A percentile compares a stretch with the other conserved stretches of the same genome.
These are phyloP conservation scores for Postia placenta DNA, from an alignment of 768 basidiomycete genomes.

Conservation along the genomic window DNA sequence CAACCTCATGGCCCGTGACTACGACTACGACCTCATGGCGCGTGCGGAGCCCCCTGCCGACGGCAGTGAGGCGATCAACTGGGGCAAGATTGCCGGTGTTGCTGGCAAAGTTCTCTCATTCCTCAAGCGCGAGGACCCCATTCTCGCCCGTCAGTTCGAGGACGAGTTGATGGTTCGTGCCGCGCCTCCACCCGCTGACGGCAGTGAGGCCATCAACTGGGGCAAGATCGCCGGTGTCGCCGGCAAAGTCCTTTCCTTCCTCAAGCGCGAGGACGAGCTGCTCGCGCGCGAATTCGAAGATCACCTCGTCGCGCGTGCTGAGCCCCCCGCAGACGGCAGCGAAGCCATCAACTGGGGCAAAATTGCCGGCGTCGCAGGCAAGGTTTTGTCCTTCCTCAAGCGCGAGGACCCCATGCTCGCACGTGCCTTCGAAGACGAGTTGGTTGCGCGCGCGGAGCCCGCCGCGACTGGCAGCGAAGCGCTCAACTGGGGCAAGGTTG, in stretches of 20 bases:
- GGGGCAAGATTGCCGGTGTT: not conserved
- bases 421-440: not conserved
- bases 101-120: not conserved
- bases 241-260: not conserved
- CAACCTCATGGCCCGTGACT: not conserved
- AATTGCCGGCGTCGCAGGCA: not conserved
- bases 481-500: not conserved
- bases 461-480: not conserved
- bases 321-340: not conserved
- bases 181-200: not conserved
- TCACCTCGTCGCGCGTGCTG: not conserved
- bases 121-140: slow-evolving; percentile 4
- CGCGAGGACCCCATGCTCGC: slow-evolving; percentile 2
- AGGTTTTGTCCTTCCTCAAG: not conserved
- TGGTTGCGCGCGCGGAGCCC: not conserved
- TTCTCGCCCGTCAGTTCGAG: slow-evolving; percentile 2
- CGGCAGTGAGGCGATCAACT: not conserved
- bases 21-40: not conserved
- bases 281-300: slow-evolving; percentile 1
- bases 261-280: slow-evolving; percentile 3
- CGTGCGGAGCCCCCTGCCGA: not conserved
- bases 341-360: slow-evolving; percentile 1
- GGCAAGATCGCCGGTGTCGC: not conserved
- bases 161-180: not conserved
- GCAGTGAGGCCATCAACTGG: not conserved